Base-by-base conservation (phyloP, 2,329 filamentous ascomycete genomes). In the Epichloe glyceriae region DNA sequence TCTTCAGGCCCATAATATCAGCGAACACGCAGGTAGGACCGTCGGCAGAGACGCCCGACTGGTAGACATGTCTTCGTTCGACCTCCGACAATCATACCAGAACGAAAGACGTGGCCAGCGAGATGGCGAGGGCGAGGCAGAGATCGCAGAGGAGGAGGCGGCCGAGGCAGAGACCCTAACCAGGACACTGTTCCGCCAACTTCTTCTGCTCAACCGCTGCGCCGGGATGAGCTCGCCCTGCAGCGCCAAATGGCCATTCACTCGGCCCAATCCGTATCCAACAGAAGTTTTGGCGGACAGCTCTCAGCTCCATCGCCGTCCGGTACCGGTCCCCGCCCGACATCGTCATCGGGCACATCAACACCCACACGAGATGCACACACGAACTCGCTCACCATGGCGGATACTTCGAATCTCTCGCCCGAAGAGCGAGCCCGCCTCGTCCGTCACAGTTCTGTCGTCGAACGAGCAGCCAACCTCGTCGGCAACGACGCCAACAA, bases 181-280 rank as follows among this genome's bases (percentile, higher is more conserved):
- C 78, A 86, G 0, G 90, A 96, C 57, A 76, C 86, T 19, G 68
- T 91, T 22, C 86, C 88, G 4, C 72, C 79, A 5, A 86, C 85
- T 34, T 88, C 85, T 34, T 88, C 86, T 50, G 85, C 86, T 1
- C 88, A 93, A 57, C 83, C 88, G 1, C 65, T 96, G 62, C 79
- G 86, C 46, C 75, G 93, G 62, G 93, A 94, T 56, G 88, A 97
- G 66, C 71, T 95, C 49, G 91, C 93, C 2, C 95, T 88, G 64
- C 91, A 97, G 62, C 78, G 93, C 47, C 88, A 95, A 61, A 82
- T 95, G 74, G 90, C 89, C 40, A 88, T 97, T 47, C 89, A 95
- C 59, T 90, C 83, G 47, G 84, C 88, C 1, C 88, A 94, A 61
- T 88, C 88, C 0, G 78, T 88, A 0, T 81, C 86, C 0, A 83